phyloP scores from a whole-genome alignment of 441 rosid genomes.

The Populus trichocarpa region DNA sequence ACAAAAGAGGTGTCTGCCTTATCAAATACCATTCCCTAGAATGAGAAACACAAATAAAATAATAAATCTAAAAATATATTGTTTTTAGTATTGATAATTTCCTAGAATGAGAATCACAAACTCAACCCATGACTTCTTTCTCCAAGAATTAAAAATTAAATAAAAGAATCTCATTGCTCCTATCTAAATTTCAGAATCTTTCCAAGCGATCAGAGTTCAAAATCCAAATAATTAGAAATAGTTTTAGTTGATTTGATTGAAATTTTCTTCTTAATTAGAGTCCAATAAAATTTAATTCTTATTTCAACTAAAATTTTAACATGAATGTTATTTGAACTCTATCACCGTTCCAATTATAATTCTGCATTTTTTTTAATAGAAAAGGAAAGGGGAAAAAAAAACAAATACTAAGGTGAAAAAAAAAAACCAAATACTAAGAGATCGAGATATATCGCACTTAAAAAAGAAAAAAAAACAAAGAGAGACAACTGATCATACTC shows the following conservation, averaged over 20 bases:
- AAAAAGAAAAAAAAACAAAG: not conserved
- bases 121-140: too few relatives aligned
- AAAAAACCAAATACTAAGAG: too few relatives aligned
- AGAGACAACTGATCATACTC: slow-evolving; percentile 13
- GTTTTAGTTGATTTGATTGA: not conserved
- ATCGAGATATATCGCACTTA: not conserved
- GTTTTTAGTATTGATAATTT: too few relatives aligned
- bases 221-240: not conserved
- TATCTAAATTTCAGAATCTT: not conserved
- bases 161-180: not conserved
- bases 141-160: too few relatives aligned
- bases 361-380: not conserved
- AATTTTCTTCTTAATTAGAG: not conserved
- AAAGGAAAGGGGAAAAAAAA: too few relatives aligned
- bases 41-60: not conserved
- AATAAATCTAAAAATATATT: too few relatives aligned
- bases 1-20: not conserved
- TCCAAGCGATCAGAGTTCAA: not conserved
- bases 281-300: not conserved
- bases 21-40: not conserved
- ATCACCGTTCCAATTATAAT: not conserved
- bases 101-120: not conserved
- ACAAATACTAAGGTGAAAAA: not conserved
- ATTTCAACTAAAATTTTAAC: not conserved
- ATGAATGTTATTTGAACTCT: not conserved